Conservation (phyloP, 768 basidiomycete species). For the Rhodotorula babjevae region DNA sequence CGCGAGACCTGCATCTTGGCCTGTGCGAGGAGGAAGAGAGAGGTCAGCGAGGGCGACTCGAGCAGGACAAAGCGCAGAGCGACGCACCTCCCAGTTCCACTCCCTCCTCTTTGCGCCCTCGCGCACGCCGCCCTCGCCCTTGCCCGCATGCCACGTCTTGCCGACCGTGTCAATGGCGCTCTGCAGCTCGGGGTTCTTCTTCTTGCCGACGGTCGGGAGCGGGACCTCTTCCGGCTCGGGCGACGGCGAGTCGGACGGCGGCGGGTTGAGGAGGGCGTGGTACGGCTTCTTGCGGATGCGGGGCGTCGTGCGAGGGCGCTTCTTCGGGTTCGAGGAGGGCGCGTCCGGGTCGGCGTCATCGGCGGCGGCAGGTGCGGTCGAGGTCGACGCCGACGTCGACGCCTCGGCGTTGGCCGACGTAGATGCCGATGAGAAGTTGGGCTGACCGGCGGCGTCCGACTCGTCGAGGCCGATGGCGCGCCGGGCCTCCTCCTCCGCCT, state of each 20-base stretch:
- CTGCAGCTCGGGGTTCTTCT: slow-evolving; percentile 32
- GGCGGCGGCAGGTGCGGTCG: neutral
- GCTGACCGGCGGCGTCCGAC: slow-evolving; percentile 35
- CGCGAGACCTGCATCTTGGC: slow-evolving; percentile 89
- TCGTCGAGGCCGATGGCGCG: slow-evolving; percentile 41
- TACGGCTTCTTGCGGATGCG: slow-evolving; percentile 29
- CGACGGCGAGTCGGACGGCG: slow-evolving; percentile 3
- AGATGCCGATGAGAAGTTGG: slow-evolving; percentile 15
- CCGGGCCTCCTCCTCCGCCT: slow-evolving; percentile 27
- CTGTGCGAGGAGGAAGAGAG: slow-evolving; percentile 49
- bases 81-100: slow-evolving; percentile 83
- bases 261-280: slow-evolving; percentile 36
- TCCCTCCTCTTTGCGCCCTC: slow-evolving; percentile 63
- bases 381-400: slow-evolving; percentile 3
- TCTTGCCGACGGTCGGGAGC: slow-evolving; percentile 16
- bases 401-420: neutral
- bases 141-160: slow-evolving; percentile 40
- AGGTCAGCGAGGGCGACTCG: slow-evolving; percentile 2
- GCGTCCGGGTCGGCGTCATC: slow-evolving; percentile 41
- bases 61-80: neutral
- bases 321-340: slow-evolving; percentile 53
- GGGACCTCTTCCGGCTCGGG: slow-evolving; percentile 33
- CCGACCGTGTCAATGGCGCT: slow-evolving; percentile 39
- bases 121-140: slow-evolving; percentile 40
- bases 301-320: slow-evolving; percentile 22